Evolutionary conservation across 2,329 filamentous ascomycete genomes (phyloP).

Genomic region (Bipolaris cookei): DNA sequence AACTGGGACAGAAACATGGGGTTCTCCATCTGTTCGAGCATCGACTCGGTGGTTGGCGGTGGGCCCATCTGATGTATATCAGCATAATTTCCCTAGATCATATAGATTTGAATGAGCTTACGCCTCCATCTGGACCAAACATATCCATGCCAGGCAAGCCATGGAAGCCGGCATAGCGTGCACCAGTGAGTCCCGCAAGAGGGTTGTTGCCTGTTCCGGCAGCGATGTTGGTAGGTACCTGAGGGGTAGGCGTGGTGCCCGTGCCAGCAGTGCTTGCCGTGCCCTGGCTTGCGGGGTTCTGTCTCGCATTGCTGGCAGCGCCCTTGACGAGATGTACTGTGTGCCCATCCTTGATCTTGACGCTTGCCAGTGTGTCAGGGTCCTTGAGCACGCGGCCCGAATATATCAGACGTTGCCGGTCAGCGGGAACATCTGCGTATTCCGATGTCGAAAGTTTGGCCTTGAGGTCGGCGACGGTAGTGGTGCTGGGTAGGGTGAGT

Average conservation of each 20-base stretch:
- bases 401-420: conserved; percentile 95
- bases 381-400: conserved; percentile 97
- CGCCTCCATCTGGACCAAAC: conserved; percentile 93
- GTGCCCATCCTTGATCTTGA: conserved; percentile 96
- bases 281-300: conserved; percentile 61
- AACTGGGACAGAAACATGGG: conserved; percentile 85
- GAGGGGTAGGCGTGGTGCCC: conserved; percentile 60
- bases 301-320: conserved; percentile 80
- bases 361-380: conserved; percentile 78
- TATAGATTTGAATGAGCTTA: conserved; percentile 61
- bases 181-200: conserved; percentile 87
- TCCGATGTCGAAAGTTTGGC: conserved; percentile 80
- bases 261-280: conserved; percentile 40
- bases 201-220: conserved; percentile 83
- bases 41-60: conserved; percentile 78
- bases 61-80: conserved; percentile 78
- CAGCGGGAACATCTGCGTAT: conserved; percentile 83
- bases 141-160: conserved; percentile 84
- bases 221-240: conserved; percentile 77
- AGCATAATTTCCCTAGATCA: conserved; percentile 16
- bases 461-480: conserved; percentile 86
- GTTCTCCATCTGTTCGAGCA: conserved; percentile 85
- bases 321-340: conserved; percentile 97
- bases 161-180: conserved; percentile 89
- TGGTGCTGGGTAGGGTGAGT: conserved; percentile 78